Base-by-base conservation (phyloP, 768 basidiomycete species). In the Tricholoma flavovirens region DNA sequence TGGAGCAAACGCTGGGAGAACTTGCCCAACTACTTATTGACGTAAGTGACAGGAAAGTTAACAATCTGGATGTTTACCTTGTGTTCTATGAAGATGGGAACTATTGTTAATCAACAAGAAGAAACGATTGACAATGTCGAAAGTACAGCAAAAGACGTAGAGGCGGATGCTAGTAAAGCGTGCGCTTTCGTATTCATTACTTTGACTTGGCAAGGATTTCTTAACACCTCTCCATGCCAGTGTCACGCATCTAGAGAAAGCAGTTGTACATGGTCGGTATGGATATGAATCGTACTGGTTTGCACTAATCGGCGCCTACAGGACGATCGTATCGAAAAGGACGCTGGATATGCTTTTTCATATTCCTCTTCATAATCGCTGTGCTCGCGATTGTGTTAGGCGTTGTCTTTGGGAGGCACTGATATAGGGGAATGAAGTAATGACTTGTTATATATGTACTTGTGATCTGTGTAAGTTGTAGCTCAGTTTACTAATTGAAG, bases 1-100 rank as follows among this genome's bases (percentile, higher is more conserved):
- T 96, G 66, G 93, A 96, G 69, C 77, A 82, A 62, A 97, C 93
- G 3, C 72, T 96, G 48, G 86, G 82, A n/a, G 92, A 96, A 69
- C 77, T 98, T 49, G 90, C 89, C 3, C 89, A 92, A 65, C 71
- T 98, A 62, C 93, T 95, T 73, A 83, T 78, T 59, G 94, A 98
- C 64, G 90, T 89, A 57, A 22, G 79, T 60, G 3, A 54, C n/a
- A 33, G 12, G 11, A 14, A 21, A 45, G 21, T 10, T 24, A 50
- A 51, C 56, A 38, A 60, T 15, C 11, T 38, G 36, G 4, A 21
- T 22, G 12, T 4, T 17, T 30, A 24, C 24, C 50, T 53, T 7
- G 56, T 38, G 11, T 19, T 26, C 5, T 2, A 53, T 57, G 26
- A 53, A 92, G 88, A 90, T 94, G 90, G 83, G 83, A 30, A 76